A percentile compares a stretch with the other conserved stretches of the same genome.
phyloP scores from a whole-genome alignment of 108 stramenopile species.

The Cylindrotheca fusiformis region DNA sequence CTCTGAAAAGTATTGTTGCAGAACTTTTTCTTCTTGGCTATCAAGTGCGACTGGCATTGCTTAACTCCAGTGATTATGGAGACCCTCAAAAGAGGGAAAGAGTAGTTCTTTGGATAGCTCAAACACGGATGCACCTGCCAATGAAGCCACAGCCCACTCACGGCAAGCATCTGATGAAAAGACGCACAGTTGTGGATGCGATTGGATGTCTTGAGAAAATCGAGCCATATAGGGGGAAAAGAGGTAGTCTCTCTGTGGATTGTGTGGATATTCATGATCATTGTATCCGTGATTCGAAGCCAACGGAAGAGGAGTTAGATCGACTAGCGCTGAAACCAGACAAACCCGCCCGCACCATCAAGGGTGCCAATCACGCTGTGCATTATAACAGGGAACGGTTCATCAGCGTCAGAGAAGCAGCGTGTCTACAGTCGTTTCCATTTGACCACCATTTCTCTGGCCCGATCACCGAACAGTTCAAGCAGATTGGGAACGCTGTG shows the following conservation, averaged over 20 bases:
- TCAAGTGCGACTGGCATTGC: slow-evolving; percentile 6
- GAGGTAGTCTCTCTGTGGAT: background rate
- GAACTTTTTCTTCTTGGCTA: background rate
- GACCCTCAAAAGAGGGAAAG: slow-evolving; percentile 38
- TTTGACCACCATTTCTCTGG: slow-evolving; percentile 25
- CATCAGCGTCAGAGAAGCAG: slow-evolving; percentile 37
- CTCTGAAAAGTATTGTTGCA: background rate
- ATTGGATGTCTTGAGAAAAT: background rate
- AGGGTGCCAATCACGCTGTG: background rate
- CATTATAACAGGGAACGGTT: slow-evolving; percentile 35
- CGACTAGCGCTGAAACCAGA: background rate
- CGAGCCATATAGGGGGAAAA: background rate
- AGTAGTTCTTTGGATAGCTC: slow-evolving; percentile 20
- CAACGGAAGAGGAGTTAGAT: background rate
- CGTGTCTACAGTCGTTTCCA: slow-evolving; percentile 39
- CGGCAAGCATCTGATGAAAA: background rate
- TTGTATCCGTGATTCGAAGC: background rate
- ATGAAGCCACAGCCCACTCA: background rate
- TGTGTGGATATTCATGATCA: background rate
- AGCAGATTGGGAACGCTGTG: slow-evolving; percentile 49
- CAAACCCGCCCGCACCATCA: background rate
- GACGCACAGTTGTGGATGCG: background rate
- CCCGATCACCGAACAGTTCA: slow-evolving; percentile 26
- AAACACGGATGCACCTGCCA: background rate
- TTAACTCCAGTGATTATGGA: slow-evolving; percentile 44